Percentiles rank a stretch among this genome's conserved stretches.
These are phyloP conservation scores for Grigorovia yakushimaensis DNA, from an alignment of 805 yeast genomes.

Conservation along the genomic window DNA sequence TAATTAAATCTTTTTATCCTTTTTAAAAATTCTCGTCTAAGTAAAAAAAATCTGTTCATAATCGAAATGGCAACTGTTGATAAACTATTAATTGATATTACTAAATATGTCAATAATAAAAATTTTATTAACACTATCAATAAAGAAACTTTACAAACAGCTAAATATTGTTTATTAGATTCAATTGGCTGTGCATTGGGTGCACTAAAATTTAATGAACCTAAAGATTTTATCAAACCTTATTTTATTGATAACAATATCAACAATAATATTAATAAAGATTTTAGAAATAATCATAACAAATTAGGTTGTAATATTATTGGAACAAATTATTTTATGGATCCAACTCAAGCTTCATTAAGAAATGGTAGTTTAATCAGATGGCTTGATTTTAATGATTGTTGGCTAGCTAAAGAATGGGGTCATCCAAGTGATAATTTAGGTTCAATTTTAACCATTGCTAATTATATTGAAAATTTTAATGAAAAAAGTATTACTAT, in stretches of 20 bases:
- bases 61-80: slow-evolving; percentile 27
- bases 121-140: slow-evolving; percentile 29
- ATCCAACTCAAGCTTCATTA: slow-evolving; percentile 52
- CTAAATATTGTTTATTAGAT: slow-evolving; percentile 45
- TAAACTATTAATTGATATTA: slow-evolving; percentile 38
- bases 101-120: slow-evolving; percentile 41
- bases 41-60: background rate
- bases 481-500: slow-evolving; percentile 36
- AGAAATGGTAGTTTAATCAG: slow-evolving; percentile 47
- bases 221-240: slow-evolving; percentile 41
- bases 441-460: slow-evolving; percentile 50
- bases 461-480: slow-evolving; percentile 38
- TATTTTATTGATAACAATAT: slow-evolving; percentile 33
- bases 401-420: slow-evolving; percentile 66
- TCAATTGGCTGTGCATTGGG: slow-evolving; percentile 54
- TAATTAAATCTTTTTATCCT: too few species aligned
- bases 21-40: too few species aligned
- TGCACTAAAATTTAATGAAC: slow-evolving; percentile 44
- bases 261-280: slow-evolving; percentile 27
- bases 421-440: slow-evolving; percentile 57
- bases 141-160: slow-evolving; percentile 42
- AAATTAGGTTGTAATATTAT: slow-evolving; percentile 39
- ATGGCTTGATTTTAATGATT: slow-evolving; percentile 55
- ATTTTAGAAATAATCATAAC: background rate
- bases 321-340: slow-evolving; percentile 42